Evolutionary conservation across 2,329 filamentous ascomycete species (phyloP).

Genomic region (Orbilia blumenaviensis): DNA sequence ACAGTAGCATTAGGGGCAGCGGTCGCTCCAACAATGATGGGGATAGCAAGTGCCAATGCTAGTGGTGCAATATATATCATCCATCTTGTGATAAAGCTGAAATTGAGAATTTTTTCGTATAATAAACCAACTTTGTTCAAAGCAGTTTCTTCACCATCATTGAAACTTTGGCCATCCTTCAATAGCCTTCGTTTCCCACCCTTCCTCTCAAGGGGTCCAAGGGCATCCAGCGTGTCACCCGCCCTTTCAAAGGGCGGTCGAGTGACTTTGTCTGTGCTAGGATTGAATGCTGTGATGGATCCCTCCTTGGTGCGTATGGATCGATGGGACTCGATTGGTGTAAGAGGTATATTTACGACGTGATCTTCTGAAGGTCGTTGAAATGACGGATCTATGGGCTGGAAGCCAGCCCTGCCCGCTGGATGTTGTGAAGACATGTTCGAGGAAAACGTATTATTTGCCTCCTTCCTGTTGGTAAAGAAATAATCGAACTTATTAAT

Average conservation of each 20-base stretch:
- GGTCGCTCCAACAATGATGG: conserved; percentile 66
- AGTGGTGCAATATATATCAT: conserved; percentile 74
- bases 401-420: conserved; percentile 46
- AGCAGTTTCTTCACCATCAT: conserved; percentile 65
- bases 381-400: conserved; percentile 35
- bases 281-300: conserved; percentile 28
- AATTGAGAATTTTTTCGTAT: conserved; percentile 72
- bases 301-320: conserved; percentile 35
- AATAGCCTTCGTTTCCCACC: conserved; percentile 41
- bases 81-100: conserved; percentile 73
- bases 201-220: conserved; percentile 28
- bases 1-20: conserved; percentile 57
- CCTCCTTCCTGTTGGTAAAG: conserved; percentile 13
- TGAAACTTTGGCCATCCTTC: conserved; percentile 18
- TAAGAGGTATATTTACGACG: conserved; percentile 67
- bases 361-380: conserved; percentile 55
- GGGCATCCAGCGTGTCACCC: conserved; percentile 21
- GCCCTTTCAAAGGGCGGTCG: conserved; percentile 27
- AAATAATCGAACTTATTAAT: conserved; percentile 17
- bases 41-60: conserved; percentile 70
- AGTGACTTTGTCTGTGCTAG: conserved; percentile 29
- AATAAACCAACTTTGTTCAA: conserved; percentile 73
- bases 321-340: conserved; percentile 63
- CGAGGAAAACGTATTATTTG: background rate
- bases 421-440: conserved; percentile 46